Evolutionary conservation across 441 rosid species (phyloP).

Genomic region (Sinapis alba): DNA sequence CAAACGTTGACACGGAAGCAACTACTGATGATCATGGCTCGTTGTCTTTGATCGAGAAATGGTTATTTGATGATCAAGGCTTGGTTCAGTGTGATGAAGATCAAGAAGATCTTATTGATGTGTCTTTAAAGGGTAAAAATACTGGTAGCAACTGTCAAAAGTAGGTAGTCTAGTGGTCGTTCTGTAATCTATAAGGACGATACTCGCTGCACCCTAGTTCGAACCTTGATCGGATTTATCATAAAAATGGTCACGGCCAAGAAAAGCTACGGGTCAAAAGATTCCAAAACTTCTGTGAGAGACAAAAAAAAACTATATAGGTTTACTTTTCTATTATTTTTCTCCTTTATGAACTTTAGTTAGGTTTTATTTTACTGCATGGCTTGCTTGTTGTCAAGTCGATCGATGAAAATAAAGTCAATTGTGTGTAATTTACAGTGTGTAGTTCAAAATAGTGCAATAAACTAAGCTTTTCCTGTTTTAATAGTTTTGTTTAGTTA

Average conservation of each 20-base stretch:
- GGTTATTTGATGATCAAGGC: constrained; percentile 74
- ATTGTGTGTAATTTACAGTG: constrained; percentile 2
- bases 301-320: not conserved
- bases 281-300: not conserved
- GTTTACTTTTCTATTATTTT: not conserved
- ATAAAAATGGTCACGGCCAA: not conserved
- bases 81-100: constrained; percentile 43
- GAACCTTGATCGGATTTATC: not conserved
- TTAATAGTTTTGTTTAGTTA: not conserved
- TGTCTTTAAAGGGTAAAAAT: constrained; percentile 43
- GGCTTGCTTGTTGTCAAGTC: constrained; percentile 5
- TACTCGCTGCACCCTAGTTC: not conserved
- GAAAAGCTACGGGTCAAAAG: not conserved
- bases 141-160: constrained; percentile 14
- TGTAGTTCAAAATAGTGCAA: not conserved
- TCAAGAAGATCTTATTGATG: constrained; percentile 41
- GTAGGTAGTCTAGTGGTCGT: not conserved
- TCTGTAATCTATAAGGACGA: not conserved
- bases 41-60: constrained; percentile 66
- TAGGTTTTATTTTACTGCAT: not conserved
- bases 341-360: not conserved
- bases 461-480: constrained; percentile 7
- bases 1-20: constrained; percentile 22
- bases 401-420: not conserved
- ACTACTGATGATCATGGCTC: constrained; percentile 41